Base-by-base conservation (phyloP, 495 filamentous ascomycete species). In the Lindgomyces ingoldianus region DNA sequence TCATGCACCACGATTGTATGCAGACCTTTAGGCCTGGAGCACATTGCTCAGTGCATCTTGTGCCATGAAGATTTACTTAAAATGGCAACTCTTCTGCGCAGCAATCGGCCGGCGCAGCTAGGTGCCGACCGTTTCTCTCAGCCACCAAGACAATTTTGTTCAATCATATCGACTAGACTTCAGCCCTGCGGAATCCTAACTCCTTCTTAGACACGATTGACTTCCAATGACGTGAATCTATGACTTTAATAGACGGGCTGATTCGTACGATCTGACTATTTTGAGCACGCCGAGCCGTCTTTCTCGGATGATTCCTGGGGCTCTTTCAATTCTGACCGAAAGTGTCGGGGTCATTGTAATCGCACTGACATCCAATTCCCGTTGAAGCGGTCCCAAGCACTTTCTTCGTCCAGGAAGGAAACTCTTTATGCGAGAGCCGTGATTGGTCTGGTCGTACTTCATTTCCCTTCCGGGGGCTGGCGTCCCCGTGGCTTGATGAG, bases 401-500 rank as follows among this genome's bases (percentile, higher is more conserved):
- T 4, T 18, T 21, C 3, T 4, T 16, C 16, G 44, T 46, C 16
- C 4, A n/a, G 8, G 6, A 12, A 21, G 25, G 29, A 11, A 14
- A 10, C 2, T 14, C 21, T 21, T 27, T 29, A 1, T n/a, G 6
- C 19, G 6, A 45, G 18, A 10, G 18, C 11, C 44, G 14, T 61
- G 22, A 53, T 53, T 61, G 58, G 58, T 42, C 16, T 53, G 58
- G 33, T 61, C 58, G 58, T 61, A 61, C 58, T 52, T n/a, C 16
- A 27, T 25, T 44, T 2, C 58, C 30, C 1, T 52, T 61, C 29
- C 25, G 33, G 47, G 11, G 1, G 14, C 16, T 41, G 25, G 42
- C 45, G n/a, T 47, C 45, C 9, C 18, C 3, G 21, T 33, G 19
- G 9, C 9, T 55, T 19, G 21, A 33, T 60, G 10, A 60, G 22